Evolutionary conservation across 257 asterid species (phyloP).

Genomic region (Dorcoceras hygrometricum): DNA sequence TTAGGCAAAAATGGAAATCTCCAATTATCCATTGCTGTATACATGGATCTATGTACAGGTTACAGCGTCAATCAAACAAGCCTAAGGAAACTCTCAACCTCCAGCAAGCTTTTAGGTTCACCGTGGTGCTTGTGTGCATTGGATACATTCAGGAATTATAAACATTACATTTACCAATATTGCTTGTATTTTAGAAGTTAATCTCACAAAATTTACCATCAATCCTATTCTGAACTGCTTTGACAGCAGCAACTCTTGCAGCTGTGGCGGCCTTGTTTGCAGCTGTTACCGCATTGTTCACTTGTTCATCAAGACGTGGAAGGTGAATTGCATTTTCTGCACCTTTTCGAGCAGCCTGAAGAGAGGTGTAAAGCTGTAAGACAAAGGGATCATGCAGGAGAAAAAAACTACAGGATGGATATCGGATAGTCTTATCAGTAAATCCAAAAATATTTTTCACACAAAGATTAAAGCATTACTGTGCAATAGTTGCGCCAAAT

Average conservation of each 20-base stretch:
- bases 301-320: conserved; percentile 34
- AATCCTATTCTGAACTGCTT: conserved; percentile 50
- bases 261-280: conserved; percentile 51
- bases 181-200: background rate
- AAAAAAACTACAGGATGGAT: background rate
- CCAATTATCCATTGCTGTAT: background rate
- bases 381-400: background rate
- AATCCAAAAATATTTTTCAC: no score
- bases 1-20: background rate
- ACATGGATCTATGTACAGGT: background rate
- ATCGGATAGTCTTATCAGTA: background rate
- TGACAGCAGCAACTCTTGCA: conserved; percentile 54
- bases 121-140: background rate
- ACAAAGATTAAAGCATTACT: background rate
- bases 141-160: background rate
- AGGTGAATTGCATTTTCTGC: conserved; percentile 34
- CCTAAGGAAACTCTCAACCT: background rate
- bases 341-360: conserved; percentile 39
- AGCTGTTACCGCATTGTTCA: conserved; percentile 39
- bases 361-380: no score
- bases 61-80: background rate
- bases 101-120: background rate
- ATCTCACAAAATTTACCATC: conserved; percentile 2
- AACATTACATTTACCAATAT: background rate
- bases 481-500: background rate